Evolutionary conservation across 2,329 filamentous ascomycete species (phyloP).

Genomic region (Fusarium chaquense): DNA sequence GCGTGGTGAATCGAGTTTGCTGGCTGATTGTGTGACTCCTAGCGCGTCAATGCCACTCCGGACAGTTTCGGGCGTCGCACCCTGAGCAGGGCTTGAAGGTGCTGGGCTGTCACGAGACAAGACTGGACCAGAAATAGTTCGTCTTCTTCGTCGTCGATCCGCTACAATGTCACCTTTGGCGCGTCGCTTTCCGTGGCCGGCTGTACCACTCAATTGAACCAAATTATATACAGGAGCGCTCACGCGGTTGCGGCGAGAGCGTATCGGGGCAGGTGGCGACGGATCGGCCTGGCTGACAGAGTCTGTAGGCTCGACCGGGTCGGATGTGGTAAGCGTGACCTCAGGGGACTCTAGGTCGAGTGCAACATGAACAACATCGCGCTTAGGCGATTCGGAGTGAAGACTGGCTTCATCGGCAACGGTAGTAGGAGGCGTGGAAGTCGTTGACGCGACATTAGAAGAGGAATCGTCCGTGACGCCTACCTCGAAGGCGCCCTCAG

Average conservation of each 20-base stretch:
- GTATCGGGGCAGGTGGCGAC: slow-evolving; percentile 48
- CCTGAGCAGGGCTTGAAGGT: slow-evolving; percentile 23
- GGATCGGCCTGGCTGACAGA: slow-evolving; percentile 16
- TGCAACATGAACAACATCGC: slow-evolving; percentile 53
- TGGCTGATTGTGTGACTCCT: slow-evolving; percentile 58
- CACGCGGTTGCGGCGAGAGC: slow-evolving; percentile 65
- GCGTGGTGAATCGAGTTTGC: slow-evolving; percentile 53
- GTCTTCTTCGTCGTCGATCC: slow-evolving; percentile 60
- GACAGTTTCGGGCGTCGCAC: slow-evolving; percentile 37
- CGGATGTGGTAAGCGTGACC: slow-evolving; percentile 24
- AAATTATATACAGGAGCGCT: slow-evolving; percentile 75
- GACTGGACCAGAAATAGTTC: slow-evolving; percentile 59
- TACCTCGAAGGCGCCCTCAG: slow-evolving; percentile 51
- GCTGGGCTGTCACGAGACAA: slow-evolving; percentile 8
- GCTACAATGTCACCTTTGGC: slow-evolving; percentile 63
- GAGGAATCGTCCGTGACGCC: slow-evolving; percentile 54
- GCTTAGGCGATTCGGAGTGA: slow-evolving; percentile 59
- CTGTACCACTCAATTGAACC: slow-evolving; percentile 71
- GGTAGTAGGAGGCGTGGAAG: slow-evolving; percentile 75
- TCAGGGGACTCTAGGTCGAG: slow-evolving; percentile 49
- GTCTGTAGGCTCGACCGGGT: slow-evolving; percentile 29
- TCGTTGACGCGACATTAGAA: slow-evolving; percentile 66
- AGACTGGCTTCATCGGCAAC: slow-evolving; percentile 72
- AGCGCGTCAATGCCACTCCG: slow-evolving; percentile 61
- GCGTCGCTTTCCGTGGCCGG: slow-evolving; percentile 68